Evolutionary conservation across 2,329 filamentous ascomycete genomes (phyloP).

Genomic region (Fusarium anguioides): DNA sequence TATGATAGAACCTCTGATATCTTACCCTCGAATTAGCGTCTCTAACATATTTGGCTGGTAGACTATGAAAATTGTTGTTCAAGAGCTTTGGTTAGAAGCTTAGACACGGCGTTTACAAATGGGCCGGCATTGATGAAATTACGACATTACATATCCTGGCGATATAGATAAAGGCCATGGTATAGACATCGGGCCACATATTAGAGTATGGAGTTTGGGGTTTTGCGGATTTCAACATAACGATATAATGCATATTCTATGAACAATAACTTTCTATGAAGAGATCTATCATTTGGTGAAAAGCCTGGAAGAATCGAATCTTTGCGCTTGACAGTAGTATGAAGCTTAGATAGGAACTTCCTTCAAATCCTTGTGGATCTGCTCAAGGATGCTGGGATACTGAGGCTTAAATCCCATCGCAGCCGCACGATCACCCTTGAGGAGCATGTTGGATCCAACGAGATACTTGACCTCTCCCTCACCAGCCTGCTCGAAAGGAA

Average conservation of each 20-base stretch:
- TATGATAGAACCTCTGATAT: conserved; percentile 5
- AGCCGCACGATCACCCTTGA: conserved; percentile 14
- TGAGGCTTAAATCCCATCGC: not conserved
- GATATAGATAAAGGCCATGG: not conserved
- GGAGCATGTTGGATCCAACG: conserved; percentile 12
- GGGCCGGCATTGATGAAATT: not conserved
- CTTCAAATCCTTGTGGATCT: conserved; percentile 11
- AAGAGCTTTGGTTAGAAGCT: conserved; percentile 24
- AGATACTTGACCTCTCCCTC: conserved; percentile 16
- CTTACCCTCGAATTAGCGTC: not conserved
- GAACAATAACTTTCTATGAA: not conserved
- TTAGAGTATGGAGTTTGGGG: not conserved
- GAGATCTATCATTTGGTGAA: not conserved
- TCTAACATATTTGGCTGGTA: conserved; percentile 17
- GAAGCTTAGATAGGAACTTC: not conserved
- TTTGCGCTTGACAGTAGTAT: not conserved
- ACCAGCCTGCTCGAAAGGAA: conserved; percentile 5
- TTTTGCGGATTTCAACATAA: not conserved
- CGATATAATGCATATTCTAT: not conserved
- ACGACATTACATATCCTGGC: not conserved
- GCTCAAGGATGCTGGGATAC: not conserved
- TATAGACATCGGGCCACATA: not conserved
- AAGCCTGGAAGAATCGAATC: not conserved
- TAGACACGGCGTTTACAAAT: not conserved
- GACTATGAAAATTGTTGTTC: conserved; percentile 10